Evolutionary conservation across 164 flowering plant species (phyloP).

Genomic region (Sextonia rubra): DNA sequence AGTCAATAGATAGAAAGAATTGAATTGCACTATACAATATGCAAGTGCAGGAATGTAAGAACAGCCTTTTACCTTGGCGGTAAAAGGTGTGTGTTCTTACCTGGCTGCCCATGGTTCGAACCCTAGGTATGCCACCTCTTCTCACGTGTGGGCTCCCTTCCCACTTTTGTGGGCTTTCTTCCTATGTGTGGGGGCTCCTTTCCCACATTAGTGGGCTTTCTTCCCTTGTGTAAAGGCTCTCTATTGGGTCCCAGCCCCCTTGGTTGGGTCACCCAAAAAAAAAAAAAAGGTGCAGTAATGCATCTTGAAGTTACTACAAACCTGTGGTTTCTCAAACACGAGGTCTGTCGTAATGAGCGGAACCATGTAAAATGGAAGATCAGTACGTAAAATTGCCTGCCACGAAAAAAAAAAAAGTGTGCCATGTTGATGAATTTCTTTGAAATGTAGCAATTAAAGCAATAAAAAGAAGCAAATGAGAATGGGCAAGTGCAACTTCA

Average conservation of each 20-base stretch:
- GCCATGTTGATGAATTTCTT: not conserved
- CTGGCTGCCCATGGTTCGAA: no score
- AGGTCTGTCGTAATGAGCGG: constrained; percentile 68
- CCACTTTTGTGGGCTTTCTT: no score
- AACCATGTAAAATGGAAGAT: constrained; percentile 91
- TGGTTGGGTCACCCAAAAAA: no score
- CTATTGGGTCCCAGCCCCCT: no score
- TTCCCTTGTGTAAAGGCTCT: no score
- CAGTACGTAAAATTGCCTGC: constrained; percentile 78
- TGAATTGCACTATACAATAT: not conserved
- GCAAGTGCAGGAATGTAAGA: not conserved
- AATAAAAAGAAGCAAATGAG: not conserved
- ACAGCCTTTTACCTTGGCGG: no score
- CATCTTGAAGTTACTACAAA: constrained; percentile 22
- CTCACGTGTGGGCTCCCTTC: no score
- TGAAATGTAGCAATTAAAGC: not conserved
- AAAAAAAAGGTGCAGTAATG: not conserved
- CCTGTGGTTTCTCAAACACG: constrained; percentile 71
- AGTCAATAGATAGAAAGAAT: not conserved
- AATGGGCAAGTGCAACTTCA: not conserved
- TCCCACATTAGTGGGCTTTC: no score
- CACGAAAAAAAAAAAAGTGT: not conserved
- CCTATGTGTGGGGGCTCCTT: no score
- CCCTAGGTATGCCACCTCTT: no score
- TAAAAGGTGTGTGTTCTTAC: no score